phyloP scores from a whole-genome alignment of 805 yeast genomes.

The Starmera pachycereana region DNA sequence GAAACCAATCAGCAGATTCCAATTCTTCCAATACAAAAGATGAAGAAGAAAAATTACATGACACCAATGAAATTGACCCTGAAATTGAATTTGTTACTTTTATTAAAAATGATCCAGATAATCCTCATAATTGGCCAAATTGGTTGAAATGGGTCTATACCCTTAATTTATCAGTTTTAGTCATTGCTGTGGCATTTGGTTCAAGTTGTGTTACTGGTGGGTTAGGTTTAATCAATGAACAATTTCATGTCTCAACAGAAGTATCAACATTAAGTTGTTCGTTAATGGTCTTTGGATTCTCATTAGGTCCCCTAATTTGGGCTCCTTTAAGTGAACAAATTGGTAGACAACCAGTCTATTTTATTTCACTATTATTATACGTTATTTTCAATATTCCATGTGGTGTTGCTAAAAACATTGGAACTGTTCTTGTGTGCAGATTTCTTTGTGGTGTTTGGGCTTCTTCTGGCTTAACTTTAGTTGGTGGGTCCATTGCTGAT shows the following conservation, averaged over 20 bases:
- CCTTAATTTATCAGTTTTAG: constrained; percentile 54
- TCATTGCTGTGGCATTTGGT: constrained; percentile 87
- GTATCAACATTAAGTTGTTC: constrained; percentile 77
- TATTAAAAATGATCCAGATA: constrained; percentile 68
- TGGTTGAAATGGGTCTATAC: constrained; percentile 56
- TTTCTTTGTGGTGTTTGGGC: constrained; percentile 84
- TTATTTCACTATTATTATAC: constrained; percentile 64
- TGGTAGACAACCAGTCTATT: constrained; percentile 80
- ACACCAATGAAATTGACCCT: constrained; percentile 34
- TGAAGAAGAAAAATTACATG: constrained; percentile 17
- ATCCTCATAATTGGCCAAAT: constrained; percentile 79
- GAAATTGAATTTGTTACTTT: constrained; percentile 83
- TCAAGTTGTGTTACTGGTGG: constrained; percentile 89
- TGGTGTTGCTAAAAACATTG: constrained; percentile 76
- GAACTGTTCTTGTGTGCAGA: constrained; percentile 70
- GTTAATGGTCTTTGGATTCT: constrained; percentile 80
- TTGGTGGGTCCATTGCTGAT: constrained; percentile 89
- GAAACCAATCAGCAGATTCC: constrained; percentile 14
- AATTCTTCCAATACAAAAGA: constrained; percentile 20
- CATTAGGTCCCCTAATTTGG: constrained; percentile 83
- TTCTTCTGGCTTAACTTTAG: constrained; percentile 73
- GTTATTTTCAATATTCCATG: constrained; percentile 79
- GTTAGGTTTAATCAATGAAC: constrained; percentile 51
- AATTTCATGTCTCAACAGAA: constrained; percentile 61
- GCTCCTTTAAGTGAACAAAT: constrained; percentile 80